Conservation (phyloP, 768 basidiomycete species). For the Dioszegia crocea region DNA sequence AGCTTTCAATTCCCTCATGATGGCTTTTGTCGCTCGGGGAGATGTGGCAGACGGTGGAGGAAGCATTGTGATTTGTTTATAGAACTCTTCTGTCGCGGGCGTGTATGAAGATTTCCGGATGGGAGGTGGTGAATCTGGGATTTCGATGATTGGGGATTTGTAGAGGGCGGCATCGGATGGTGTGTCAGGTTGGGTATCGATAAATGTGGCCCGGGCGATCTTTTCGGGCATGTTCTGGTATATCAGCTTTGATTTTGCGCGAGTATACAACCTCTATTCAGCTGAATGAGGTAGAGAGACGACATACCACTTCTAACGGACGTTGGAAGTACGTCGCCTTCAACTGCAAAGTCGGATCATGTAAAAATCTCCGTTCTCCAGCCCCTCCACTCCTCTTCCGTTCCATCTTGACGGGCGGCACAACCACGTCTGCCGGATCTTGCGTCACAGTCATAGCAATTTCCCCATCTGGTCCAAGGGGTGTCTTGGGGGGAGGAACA, state of each 20-base stretch:
- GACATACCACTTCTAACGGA: constrained; percentile 21
- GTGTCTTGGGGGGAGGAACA: background rate
- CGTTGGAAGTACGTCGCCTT: constrained; percentile 5
- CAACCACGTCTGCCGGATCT: no score
- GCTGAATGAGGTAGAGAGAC: background rate
- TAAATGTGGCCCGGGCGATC: constrained; percentile 8
- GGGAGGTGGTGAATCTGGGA: background rate
- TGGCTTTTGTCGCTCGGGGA: constrained; percentile 57
- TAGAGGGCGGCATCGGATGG: constrained; percentile 15
- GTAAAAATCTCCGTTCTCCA: constrained; percentile 13
- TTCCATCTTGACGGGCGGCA: background rate
- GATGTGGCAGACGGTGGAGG: constrained; percentile 63
- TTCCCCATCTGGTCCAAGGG: no score
- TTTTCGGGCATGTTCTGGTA: constrained; percentile 28
- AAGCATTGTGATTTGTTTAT: constrained; percentile 51
- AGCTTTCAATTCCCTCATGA: constrained; percentile 61
- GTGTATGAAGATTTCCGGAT: constrained; percentile 4
- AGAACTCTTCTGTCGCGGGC: constrained; percentile 12
- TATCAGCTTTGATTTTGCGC: background rate
- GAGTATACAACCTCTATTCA: no score
- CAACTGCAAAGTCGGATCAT: constrained; percentile 22
- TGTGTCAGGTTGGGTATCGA: constrained; percentile 22
- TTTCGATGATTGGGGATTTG: background rate
- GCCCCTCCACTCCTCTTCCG: background rate
- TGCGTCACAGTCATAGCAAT: no score